Evolutionary conservation across 148 eudicot genomes (phyloP).

Genomic region (Nyssa sinensis): DNA sequence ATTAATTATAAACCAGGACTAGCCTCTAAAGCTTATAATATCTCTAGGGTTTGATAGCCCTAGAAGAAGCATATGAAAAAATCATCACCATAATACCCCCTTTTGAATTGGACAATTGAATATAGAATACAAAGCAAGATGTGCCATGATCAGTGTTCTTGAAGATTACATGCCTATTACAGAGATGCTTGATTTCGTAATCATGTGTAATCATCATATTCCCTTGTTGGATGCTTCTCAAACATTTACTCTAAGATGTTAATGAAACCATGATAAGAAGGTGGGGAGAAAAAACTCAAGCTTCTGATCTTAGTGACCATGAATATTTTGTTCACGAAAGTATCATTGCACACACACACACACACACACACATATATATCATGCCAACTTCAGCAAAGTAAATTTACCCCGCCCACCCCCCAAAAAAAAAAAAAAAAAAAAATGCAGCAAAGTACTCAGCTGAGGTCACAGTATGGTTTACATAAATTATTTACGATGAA

Average conservation of each 20-base stretch:
- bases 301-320: too few relatives aligned
- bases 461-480: too few relatives aligned
- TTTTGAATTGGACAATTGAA: too few relatives aligned
- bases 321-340: too few relatives aligned
- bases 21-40: background rate
- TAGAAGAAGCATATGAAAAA: slow-evolving; percentile 7
- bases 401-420: too few relatives aligned
- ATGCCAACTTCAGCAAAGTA: too few relatives aligned
- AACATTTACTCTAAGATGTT: background rate
- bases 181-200: background rate
- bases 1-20: background rate
- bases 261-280: background rate
- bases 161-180: background rate
- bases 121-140: background rate
- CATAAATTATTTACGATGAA: too few relatives aligned
- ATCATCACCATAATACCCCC: background rate
- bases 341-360: too few relatives aligned
- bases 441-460: too few relatives aligned
- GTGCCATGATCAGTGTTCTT: background rate
- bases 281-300: too few relatives aligned
- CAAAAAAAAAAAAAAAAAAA: too few relatives aligned
- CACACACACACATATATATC: too few relatives aligned
- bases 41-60: background rate
- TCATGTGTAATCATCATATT: slow-evolving; percentile 10
- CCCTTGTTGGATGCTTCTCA: slow-evolving; percentile 13